Evolutionary conservation across 352 stramenopile genomes (phyloP).

Genomic region (Pythium diclinum): DNA sequence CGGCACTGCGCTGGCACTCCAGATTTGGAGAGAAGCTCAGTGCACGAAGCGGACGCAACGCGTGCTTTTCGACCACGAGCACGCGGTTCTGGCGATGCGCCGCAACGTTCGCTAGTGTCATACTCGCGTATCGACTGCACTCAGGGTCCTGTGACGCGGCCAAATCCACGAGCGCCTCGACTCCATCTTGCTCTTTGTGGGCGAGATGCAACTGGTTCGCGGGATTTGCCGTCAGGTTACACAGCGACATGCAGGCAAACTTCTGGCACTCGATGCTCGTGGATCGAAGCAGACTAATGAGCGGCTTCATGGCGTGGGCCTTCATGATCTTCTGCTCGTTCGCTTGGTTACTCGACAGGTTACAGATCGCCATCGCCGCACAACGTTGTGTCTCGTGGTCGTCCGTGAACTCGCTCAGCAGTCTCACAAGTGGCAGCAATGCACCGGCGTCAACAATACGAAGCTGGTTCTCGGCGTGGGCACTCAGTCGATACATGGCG

Average conservation of each 20-base stretch:
- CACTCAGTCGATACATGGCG: constrained; percentile 89
- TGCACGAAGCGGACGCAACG: constrained; percentile 69
- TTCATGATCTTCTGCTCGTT: constrained; percentile 86
- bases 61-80: constrained; percentile 85
- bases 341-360: constrained; percentile 65
- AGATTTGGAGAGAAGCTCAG: constrained; percentile 82
- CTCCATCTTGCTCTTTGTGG: constrained; percentile 52
- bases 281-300: constrained; percentile 59
- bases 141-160: constrained; percentile 67
- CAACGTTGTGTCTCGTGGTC: constrained; percentile 67
- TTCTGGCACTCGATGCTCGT: constrained; percentile 61
- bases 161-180: constrained; percentile 81
- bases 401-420: constrained; percentile 48
- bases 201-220: constrained; percentile 91
- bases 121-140: constrained; percentile 87
- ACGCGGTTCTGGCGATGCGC: constrained; percentile 87
- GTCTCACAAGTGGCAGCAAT: constrained; percentile 66
- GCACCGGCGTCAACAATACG: constrained; percentile 84
- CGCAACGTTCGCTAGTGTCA: constrained; percentile 94
- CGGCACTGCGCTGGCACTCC: constrained; percentile 89
- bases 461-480: constrained; percentile 82
- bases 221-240: constrained; percentile 91
- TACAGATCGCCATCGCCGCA: constrained; percentile 84
- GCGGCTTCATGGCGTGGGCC: constrained; percentile 52
- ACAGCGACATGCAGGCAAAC: constrained; percentile 93